Conservation (phyloP, 208 protist species). For the Leishmania mexicana region DNA sequence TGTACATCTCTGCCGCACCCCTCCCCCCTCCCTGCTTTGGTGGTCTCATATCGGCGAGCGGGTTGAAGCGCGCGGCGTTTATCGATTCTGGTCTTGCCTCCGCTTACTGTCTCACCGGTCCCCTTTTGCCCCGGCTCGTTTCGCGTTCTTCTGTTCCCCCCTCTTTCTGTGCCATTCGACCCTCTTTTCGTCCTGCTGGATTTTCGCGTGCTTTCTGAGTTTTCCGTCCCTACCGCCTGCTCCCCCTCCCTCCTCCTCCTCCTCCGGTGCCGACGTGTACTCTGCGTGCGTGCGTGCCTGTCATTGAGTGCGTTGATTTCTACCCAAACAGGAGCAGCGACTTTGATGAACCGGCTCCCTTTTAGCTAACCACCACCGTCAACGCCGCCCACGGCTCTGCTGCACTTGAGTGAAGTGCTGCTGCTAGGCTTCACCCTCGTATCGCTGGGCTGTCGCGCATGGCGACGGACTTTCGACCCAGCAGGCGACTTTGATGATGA, state of each 20-base stretch:
- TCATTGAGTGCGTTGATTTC: neutral
- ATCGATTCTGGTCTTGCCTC: neutral
- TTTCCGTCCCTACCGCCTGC: neutral
- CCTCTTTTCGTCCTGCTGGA: neutral
- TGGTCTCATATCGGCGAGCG: neutral
- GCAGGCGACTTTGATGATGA: neutral
- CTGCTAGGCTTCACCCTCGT: conserved; percentile 13
- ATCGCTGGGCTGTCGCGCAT: conserved; percentile 20
- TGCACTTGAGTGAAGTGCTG: conserved; percentile 13
- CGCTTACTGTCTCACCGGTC: too few species aligned
- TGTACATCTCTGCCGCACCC: neutral
- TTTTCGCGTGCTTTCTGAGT: neutral
- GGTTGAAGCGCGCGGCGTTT: neutral
- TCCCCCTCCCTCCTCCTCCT: neutral
- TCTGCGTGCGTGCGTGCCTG: neutral
- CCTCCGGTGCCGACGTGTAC: neutral
- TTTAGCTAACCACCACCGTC: neutral
- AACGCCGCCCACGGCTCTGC: neutral
- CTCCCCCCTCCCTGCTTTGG: neutral
- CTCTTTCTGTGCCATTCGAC: neutral
- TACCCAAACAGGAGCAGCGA: neutral
- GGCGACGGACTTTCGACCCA: neutral
- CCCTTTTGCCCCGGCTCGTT: neutral
- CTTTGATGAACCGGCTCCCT: neutral
- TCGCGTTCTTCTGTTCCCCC: too few species aligned